Evolutionary conservation across 805 yeast species (phyloP), one percentile per base, ranked within the genome.

Genomic region (Metschnikowia cerradonensis): DNA sequence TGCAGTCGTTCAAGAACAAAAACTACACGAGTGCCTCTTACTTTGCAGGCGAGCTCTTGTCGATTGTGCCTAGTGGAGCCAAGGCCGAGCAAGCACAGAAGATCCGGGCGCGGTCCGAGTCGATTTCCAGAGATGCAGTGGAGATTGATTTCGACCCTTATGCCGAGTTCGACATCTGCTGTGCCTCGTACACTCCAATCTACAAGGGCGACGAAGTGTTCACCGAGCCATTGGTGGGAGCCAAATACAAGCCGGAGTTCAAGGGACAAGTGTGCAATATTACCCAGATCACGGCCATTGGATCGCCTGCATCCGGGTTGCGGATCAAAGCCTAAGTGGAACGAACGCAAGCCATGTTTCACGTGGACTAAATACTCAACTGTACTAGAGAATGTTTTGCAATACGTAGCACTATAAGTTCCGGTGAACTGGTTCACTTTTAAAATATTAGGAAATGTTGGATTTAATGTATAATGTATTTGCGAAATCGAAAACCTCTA

Each of bases 101-200:
- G 71, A 80, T 91, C 60, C 89, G 88, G 71, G 76, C 83, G 22
- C 84, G 81, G 62, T 83, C 97, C 13, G 97, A 91, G 60, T 70
- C 86, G 1, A 72, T 86, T 55, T 87, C 95, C 1, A 81, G 83
- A 48, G 98, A 95, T 71, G 90, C 94, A 3, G 76, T 91, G 54
- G 94, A 90, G 64, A 82, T 91, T 60, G 95, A 92, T 65, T 94
- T 90, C 65, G 97, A 94, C 66, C 96, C 91, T 49, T 87, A 83
- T 66, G 92, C 96, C 2, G 90, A 88, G 51, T 91, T 91, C 67
- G 94, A 87, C 46, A 84, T 94, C 51, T 94, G 98, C 75, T 88
- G 96, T 15, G 78, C 86, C 14, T 83, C 96, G 17, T 81, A 78
- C 62, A 88, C 96, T 6, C 99, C 99, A 45, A 88, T 94, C 51